Conservation (phyloP, 768 basidiomycete species). For the Hysterangium stoloniferum region DNA sequence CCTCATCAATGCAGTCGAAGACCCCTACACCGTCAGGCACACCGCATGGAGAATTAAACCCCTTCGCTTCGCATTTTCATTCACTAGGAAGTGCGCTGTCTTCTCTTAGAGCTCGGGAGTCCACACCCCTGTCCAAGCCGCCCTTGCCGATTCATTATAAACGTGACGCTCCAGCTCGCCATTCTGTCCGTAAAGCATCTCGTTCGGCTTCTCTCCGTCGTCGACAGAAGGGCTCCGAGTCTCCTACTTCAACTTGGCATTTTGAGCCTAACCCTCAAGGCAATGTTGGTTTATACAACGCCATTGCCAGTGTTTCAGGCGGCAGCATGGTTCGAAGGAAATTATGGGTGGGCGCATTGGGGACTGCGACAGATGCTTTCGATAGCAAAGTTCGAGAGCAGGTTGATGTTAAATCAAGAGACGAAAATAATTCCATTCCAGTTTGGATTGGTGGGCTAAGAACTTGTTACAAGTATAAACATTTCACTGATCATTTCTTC, state of each 20-base stretch:
- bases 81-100: conserved; percentile 13
- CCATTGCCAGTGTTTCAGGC: conserved; percentile 47
- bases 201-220: conserved; percentile 47
- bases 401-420: conserved; percentile 42
- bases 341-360: conserved; percentile 68
- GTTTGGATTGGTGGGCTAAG: conserved; percentile 52
- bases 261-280: conserved; percentile 60
- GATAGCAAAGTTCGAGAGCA: conserved; percentile 44
- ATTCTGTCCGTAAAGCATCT: conserved; percentile 39
- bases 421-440: conserved; percentile 35
- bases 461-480: conserved; percentile 7
- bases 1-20: conserved; percentile 27
- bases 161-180: conserved; percentile 19
- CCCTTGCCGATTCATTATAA: conserved; percentile 18
- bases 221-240: conserved; percentile 24
- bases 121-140: conserved; percentile 18
- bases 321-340: conserved; percentile 41
- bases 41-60: conserved; percentile 42
- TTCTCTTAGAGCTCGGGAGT: conserved; percentile 14
- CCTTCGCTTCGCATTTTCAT: conserved; percentile 39
- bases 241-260: conserved; percentile 31
- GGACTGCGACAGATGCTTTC: conserved; percentile 60
- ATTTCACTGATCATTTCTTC: conserved; percentile 25
- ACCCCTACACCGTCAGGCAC: conserved; percentile 34
- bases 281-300: conserved; percentile 82